Evolutionary conservation across 2,329 filamentous ascomycete genomes (phyloP), one percentile per base, ranked within the genome.

Genomic region (Penicillium sclerotiorum): DNA sequence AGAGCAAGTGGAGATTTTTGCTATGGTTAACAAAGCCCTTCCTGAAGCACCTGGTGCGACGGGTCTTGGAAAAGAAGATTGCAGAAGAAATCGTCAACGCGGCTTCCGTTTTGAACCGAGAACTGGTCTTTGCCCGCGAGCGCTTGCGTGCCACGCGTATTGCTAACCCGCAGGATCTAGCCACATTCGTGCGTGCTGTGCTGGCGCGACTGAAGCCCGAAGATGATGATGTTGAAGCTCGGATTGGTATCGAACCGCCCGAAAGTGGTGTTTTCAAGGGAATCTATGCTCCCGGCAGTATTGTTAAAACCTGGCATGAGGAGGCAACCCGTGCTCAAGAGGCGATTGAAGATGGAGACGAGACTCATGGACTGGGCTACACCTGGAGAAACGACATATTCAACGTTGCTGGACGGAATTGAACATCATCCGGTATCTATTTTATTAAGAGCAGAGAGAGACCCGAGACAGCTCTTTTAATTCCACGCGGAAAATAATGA

Each of bases 331-430:
- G 79, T 53, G 90, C 89, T 0, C 79, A 79, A 17, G 88, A 95
- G 69, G 80, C 84, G 33, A 83, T 95, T 30, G 84, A 92, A 57
- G 88, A 93, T 57, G 68, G 68, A 5, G 85, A 85, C 64, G 82
- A 85, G 47, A 76, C 76, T 39, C 84, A 80, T 13, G 88, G 68
- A 8, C 21, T 67, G 41, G 58, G 59, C 13, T 47, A 51, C 22
- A 73, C 88, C 0, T 96, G 91, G 91, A 81, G 88, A 59, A 96
- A 95, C 68, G 85, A 84, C 38, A 86, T 95, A n/a, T 95, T 96
- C 54, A 79, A 85, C 59, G 65, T 80, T 51, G 55, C 59, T 12
- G 55, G 52, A 20, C 21, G 30, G 3, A 21, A 30, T n/a, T 54
- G 38, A 54, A 33, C 20, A 13, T 23, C 23, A n/a, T 4, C 12